A percentile compares a stretch with the other conserved stretches of the same genome.
Conservation (phyloP, 208 protist species). For the Lotmaria passim region DNA sequence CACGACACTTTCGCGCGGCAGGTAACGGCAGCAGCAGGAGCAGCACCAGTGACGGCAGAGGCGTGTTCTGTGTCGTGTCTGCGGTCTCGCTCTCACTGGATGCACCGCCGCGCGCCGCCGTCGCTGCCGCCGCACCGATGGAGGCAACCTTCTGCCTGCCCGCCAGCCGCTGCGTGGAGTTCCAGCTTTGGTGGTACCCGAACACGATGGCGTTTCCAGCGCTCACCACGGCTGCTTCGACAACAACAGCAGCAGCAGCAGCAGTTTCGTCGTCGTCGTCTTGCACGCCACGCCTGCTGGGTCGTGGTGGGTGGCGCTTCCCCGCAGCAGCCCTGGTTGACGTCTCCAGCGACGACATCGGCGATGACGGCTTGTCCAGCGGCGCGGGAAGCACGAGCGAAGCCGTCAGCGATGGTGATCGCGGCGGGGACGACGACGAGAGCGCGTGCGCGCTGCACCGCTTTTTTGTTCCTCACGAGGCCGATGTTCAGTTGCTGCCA, state of each 20-base stretch:
- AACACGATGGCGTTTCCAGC: background rate
- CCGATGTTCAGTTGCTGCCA: slow-evolving; percentile 10
- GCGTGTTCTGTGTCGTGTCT: slow-evolving; percentile 7
- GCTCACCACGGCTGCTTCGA: background rate
- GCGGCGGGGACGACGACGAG: background rate
- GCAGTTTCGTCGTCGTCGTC: no score
- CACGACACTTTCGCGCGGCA: background rate
- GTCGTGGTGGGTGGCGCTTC: slow-evolving; percentile 25
- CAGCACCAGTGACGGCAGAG: background rate
- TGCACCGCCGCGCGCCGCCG: background rate
- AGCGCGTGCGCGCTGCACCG: slow-evolving; percentile 1
- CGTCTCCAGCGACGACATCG: background rate
- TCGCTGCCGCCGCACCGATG: background rate
- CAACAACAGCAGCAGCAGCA: background rate
- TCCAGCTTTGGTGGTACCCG: slow-evolving; percentile 35
- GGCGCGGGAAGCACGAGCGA: background rate
- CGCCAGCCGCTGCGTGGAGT: slow-evolving; percentile 12
- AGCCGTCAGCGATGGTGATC: background rate
- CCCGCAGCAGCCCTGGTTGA: background rate
- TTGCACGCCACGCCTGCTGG: slow-evolving; percentile 21
- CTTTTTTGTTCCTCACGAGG: slow-evolving; percentile 30
- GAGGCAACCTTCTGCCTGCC: slow-evolving; percentile 30
- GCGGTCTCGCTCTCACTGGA: background rate
- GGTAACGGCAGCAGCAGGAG: background rate
- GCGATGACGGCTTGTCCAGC: background rate